Evolutionary conservation across 2,329 filamentous ascomycete genomes (phyloP), one percentile per base, ranked within the genome.

Genomic region (Dactylonectria macrodidyma): DNA sequence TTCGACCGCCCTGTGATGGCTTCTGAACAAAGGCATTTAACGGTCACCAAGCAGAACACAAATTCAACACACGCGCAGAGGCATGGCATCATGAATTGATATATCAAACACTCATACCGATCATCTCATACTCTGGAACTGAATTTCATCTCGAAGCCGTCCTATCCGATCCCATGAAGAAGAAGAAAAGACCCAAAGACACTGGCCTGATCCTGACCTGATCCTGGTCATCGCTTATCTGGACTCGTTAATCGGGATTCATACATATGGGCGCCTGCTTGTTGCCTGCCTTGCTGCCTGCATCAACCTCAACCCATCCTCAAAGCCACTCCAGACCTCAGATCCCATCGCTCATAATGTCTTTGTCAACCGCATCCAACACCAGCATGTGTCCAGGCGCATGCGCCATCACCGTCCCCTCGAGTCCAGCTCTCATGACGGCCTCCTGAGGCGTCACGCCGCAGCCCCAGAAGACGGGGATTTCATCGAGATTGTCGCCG

Each of bases 401-500:
- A 80, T 92, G 90, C 1, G 85, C 87, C 82, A 92, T 89, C 2
- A 91, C 83, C 1, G 83, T 81, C 0, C 90, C 90, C 54, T 86
- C 73, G 52, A 90, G 73, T 8, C 77, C 79, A 5, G 88, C 87
- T 64, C 81, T 82, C 83, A 90, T 86, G 1, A 92, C 87, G 14
- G 89, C 89, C 74, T 90, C 86, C 74, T 92, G 90, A 2, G 90
- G 89, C 44, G 90, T 92, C 11, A 92, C 89, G 38, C 90, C 90
- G 74, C 90, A 92, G 0, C 88, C 90, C 89, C 90, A 88, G 70
- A 90, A 90, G 4, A 89, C 84, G 0, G 87, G 88, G 34, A 90
- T 81, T 30, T 85, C 81, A 2, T 72, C 75, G 1, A 56, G 64
- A 14, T 84, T 81, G 14, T 83, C 79, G n/a, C 24, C 8, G 14